Evolutionary conservation across 148 eudicot genomes (phyloP).

Genomic region (Camellia granthamiana): DNA sequence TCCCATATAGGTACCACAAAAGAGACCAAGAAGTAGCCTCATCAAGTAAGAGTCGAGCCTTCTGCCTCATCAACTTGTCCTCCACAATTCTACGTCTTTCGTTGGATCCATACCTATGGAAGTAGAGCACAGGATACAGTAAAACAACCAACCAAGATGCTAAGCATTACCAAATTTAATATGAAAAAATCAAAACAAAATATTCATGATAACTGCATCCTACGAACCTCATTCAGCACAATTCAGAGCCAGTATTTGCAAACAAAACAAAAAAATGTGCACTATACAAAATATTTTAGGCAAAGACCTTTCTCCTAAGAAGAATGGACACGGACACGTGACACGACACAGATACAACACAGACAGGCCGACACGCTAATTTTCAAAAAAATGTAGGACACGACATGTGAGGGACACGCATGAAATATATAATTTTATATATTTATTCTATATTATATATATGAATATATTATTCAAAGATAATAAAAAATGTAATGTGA

Average conservation of each 20-base stretch:
- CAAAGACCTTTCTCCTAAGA: too few relatives aligned
- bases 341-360: too few relatives aligned
- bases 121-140: not conserved
- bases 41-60: conserved; percentile 76
- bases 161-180: not conserved
- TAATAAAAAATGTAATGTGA: too few relatives aligned
- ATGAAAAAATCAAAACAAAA: not conserved
- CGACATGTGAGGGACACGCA: too few relatives aligned
- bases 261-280: not conserved
- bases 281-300: not conserved
- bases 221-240: not conserved
- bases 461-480: too few relatives aligned
- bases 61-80: conserved; percentile 83
- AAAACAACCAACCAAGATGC: not conserved
- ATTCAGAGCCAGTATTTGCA: not conserved
- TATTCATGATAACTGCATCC: not conserved
- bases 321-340: too few relatives aligned
- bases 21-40: conserved; percentile 99
- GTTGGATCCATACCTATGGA: conserved; percentile 64
- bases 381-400: too few relatives aligned
- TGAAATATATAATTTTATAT: too few relatives aligned
- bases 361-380: too few relatives aligned
- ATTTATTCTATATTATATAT: too few relatives aligned
- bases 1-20: conserved; percentile 90
- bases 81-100: conserved; percentile 83